Conservation (phyloP, 177 flowering plant genomes). For the Vitis hybrid region DNA sequence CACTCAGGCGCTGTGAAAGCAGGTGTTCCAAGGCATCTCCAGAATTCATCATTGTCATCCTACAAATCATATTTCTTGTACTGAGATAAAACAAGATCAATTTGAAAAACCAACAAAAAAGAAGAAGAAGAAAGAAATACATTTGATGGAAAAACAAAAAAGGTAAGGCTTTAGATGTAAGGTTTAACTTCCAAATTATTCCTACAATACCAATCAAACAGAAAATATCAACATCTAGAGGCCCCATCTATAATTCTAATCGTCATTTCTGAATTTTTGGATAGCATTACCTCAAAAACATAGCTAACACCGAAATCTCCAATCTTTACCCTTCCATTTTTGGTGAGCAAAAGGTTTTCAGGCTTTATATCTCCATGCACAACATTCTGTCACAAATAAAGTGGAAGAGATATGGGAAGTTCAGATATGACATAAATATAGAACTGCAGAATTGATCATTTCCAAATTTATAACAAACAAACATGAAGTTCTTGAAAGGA, state of each 20-base stretch:
- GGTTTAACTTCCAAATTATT: too few relatives aligned
- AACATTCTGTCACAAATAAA: constrained; percentile 1
- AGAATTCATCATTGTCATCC: constrained; percentile 1
- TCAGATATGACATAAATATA: neutral
- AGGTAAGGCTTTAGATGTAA: too few relatives aligned
- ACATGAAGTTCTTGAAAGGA: neutral
- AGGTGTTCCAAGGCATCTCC: neutral
- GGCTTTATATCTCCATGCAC: constrained; percentile 1
- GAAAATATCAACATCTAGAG: too few relatives aligned
- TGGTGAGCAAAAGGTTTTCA: neutral
- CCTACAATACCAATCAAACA: too few relatives aligned
- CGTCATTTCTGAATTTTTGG: neutral
- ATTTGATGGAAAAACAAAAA: too few relatives aligned
- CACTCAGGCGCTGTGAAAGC: constrained; percentile 1
- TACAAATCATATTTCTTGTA: neutral
- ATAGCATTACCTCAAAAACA: constrained; percentile 1
- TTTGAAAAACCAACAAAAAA: too few relatives aligned
- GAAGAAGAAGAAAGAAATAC: too few relatives aligned
- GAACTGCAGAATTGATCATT: neutral
- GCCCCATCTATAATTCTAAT: neutral
- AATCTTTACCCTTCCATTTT: neutral
- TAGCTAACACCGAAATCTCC: neutral
- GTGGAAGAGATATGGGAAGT: neutral
- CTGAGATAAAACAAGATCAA: too few relatives aligned
- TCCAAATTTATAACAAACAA: neutral